Base-by-base conservation (phyloP, 805 yeast species). In the Kazachstania psychrophila region DNA sequence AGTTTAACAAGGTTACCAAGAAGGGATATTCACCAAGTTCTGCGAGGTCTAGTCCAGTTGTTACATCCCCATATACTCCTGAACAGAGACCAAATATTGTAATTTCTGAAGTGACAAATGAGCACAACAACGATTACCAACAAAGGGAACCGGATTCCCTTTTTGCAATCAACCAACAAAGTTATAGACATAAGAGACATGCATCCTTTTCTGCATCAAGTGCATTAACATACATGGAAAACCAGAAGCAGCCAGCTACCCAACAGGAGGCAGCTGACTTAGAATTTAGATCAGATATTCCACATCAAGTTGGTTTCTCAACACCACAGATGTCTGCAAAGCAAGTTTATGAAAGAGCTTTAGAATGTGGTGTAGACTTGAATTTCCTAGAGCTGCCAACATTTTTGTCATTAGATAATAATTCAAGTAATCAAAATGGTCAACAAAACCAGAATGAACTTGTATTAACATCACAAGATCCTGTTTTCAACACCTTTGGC, bases 251-350 rank as follows among this genome's bases (percentile, higher is more conserved):
- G 12, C 39, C 41, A 11, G 42, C 40, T 13, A 39, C 36, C 7
- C 39, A 44, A 14, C 47, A 46, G 25, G 34, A 36, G n/a, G 32
- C 38, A 19, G 39, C 31, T 18, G 51, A 47, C 19, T 15, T 43
- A n/a, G 48, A 45, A 30, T 34, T 42, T 12, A 35, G 47, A 27
- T 38, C 46, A n/a, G 58, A 51, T 38, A 40, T 53, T 2, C 87
- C 88, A 2, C 70, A 69, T 30, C 86, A 81, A 49, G 87, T 81
- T 18, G 83, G 79, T 2, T 84, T 82, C 52, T 75, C 94, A 1
- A 81, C 94, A 1, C 95, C 95, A 3, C 94, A 85, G 55, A 50
- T 76, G 31, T 50, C 66, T 10, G 77, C 80, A 1, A 61, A 63
- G 14, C 73, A 72, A 24, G 45, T 68, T 16, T 56, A 60, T 36